Conservation (phyloP, 306 rosid genomes). For the Gleditsia sinensis region DNA sequence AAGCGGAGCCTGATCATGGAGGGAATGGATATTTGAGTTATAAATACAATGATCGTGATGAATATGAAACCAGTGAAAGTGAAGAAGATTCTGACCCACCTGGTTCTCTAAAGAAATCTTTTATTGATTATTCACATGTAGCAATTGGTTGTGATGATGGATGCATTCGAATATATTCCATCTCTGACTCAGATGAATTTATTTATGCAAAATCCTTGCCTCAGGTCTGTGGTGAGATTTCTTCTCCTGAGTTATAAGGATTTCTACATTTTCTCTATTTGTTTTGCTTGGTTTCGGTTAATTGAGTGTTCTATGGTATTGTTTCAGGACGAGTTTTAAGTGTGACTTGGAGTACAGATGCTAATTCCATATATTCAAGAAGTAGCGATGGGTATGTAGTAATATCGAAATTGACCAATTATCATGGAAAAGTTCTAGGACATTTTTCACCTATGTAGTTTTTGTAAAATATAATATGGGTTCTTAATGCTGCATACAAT, state of each 20-base stretch:
- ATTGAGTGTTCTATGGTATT: constrained; percentile 11
- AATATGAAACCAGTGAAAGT: constrained; percentile 53
- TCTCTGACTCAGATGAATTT: constrained; percentile 58
- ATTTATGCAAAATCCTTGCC: constrained; percentile 67
- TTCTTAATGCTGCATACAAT: background rate
- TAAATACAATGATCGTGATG: constrained; percentile 28
- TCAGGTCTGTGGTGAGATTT: constrained; percentile 79
- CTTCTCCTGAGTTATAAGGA: constrained; percentile 24
- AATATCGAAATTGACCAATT: constrained; percentile 16
- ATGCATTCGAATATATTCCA: constrained; percentile 59
- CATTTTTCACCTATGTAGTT: background rate
- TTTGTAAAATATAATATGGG: background rate
- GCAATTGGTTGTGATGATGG: constrained; percentile 84
- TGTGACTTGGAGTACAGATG: constrained; percentile 85
- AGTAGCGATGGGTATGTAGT: constrained; percentile 88
- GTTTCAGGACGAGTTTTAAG: constrained; percentile 77
- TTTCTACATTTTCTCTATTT: background rate
- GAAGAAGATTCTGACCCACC: constrained; percentile 56
- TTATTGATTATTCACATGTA: constrained; percentile 44
- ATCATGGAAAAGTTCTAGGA: background rate
- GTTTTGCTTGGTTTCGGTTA: background rate
- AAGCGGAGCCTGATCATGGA: constrained; percentile 9
- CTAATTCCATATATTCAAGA: constrained; percentile 74
- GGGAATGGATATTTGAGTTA: constrained; percentile 50
- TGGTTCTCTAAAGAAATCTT: constrained; percentile 41